Evolutionary conservation across 202 grass and related monocot genomes (phyloP).

Genomic region (Eragrostis tef): DNA sequence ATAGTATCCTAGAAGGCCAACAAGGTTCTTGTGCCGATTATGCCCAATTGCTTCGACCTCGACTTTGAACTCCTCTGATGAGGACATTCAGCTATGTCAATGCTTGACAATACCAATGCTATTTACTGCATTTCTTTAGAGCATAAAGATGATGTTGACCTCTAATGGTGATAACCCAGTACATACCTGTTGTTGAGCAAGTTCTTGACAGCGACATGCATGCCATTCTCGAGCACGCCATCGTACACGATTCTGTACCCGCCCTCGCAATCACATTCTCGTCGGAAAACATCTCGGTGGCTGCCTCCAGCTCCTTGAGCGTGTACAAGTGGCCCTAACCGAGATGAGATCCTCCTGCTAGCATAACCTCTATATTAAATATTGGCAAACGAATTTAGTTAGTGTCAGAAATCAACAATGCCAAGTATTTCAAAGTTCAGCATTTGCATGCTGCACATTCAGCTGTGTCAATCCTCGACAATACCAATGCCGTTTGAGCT

Average conservation of each 20-base stretch:
- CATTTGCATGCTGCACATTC: no score
- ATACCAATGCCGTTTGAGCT: no score
- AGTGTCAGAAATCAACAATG: no score
- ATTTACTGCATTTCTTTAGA: slow-evolving; percentile 1
- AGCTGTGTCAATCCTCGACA: no score
- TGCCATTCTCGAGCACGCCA: slow-evolving; percentile 73
- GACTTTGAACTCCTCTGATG: slow-evolving; percentile 74
- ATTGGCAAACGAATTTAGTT: no score
- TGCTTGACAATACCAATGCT: neutral
- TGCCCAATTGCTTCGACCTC: slow-evolving; percentile 98
- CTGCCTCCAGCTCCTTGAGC: slow-evolving; percentile 77
- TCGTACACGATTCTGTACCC: slow-evolving; percentile 96
- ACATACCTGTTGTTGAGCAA: slow-evolving; percentile 96
- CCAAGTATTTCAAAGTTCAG: no score
- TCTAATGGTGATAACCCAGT: neutral
- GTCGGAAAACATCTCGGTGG: slow-evolving; percentile 75
- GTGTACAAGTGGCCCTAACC: slow-evolving; percentile 98
- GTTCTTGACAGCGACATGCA: slow-evolving; percentile 88
- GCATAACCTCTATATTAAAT: no score
- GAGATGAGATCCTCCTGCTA: no score
- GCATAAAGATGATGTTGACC: neutral
- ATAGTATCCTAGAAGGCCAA: slow-evolving; percentile 78
- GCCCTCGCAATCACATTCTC: slow-evolving; percentile 94
- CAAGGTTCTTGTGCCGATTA: slow-evolving; percentile 87
- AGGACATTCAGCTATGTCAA: neutral